These are phyloP conservation scores for Acacia confusa DNA, from an alignment of 306 rosid genomes.

Conservation along the genomic window DNA sequence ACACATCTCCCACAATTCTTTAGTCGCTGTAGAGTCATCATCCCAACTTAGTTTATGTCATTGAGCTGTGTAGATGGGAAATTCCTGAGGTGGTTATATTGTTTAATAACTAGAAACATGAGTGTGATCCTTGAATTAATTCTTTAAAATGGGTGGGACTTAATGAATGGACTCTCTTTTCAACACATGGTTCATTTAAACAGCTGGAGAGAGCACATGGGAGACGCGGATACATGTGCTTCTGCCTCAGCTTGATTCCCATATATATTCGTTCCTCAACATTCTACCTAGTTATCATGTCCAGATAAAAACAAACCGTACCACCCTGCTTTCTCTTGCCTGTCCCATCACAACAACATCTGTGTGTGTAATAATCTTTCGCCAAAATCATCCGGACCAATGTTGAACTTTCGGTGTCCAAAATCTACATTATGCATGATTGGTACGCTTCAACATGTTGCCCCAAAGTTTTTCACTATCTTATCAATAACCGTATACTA, in stretches of 20 bases:
- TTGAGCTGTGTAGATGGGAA: neutral
- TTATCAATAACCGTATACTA: conserved; percentile 21
- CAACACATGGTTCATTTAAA: neutral
- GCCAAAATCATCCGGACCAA: neutral
- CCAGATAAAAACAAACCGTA: neutral
- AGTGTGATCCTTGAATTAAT: neutral
- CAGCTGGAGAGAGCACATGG: conserved; percentile 29
- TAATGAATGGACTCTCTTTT: neutral
- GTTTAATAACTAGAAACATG: neutral
- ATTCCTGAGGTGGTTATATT: neutral
- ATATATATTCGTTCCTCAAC: neutral
- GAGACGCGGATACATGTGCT: conserved; percentile 28
- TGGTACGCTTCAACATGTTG: conserved; percentile 27
- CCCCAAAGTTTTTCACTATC: neutral
- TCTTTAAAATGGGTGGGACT: neutral
- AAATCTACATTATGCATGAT: conserved; percentile 27
- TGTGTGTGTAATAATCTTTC: conserved; percentile 5
- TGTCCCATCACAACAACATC: neutral
- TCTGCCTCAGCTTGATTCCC: conserved; percentile 2
- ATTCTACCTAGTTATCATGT: conserved; percentile 19
- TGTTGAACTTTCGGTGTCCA: conserved; percentile 26
- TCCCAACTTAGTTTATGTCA: neutral
- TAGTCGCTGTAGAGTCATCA: neutral
- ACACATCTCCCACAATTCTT: neutral
- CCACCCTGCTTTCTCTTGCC: neutral